phyloP scores from a whole-genome alignment of 306 rosid species.

The Trichosanthes cucumerina region DNA sequence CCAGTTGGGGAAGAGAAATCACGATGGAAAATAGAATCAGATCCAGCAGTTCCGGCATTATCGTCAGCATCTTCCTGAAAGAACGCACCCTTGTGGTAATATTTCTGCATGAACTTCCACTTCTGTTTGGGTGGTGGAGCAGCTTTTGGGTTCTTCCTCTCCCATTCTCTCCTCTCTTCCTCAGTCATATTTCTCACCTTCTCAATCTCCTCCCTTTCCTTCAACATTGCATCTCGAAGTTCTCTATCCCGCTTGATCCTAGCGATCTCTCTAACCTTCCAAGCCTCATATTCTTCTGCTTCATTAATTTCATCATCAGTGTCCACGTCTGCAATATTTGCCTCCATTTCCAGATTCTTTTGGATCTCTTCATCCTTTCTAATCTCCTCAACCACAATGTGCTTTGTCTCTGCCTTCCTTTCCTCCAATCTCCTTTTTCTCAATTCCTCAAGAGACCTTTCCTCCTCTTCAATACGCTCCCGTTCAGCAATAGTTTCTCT shows the following conservation, averaged over 20 bases:
- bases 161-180: slow-evolving; percentile 99
- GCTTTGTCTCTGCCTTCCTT: slow-evolving; percentile 77
- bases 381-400: slow-evolving; percentile 89
- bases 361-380: slow-evolving; percentile 79
- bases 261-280: slow-evolving; percentile 89
- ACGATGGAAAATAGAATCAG: slow-evolving; percentile 47
- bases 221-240: slow-evolving; percentile 65
- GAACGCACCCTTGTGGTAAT: slow-evolving; percentile 94
- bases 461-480: slow-evolving; percentile 87
- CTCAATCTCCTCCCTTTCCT: slow-evolving; percentile 87
- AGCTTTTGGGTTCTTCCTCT: slow-evolving; percentile 82
- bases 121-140: slow-evolving; percentile 50
- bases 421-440: slow-evolving; percentile 69
- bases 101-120: slow-evolving; percentile 98
- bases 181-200: slow-evolving; percentile 89
- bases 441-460: slow-evolving; percentile 61
- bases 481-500: slow-evolving; percentile 92
- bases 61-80: slow-evolving; percentile 62
- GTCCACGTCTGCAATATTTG: slow-evolving; percentile 81
- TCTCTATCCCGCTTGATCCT: slow-evolving; percentile 95
- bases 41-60: slow-evolving; percentile 36
- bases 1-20: slow-evolving; percentile 97
- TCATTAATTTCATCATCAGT: slow-evolving; percentile 93
- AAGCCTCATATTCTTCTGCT: slow-evolving; percentile 94
- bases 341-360: slow-evolving; percentile 77